These are phyloP conservation scores for Gonium pectorale DNA, from an alignment of 139 green algal genomes.

Conservation along the genomic window DNA sequence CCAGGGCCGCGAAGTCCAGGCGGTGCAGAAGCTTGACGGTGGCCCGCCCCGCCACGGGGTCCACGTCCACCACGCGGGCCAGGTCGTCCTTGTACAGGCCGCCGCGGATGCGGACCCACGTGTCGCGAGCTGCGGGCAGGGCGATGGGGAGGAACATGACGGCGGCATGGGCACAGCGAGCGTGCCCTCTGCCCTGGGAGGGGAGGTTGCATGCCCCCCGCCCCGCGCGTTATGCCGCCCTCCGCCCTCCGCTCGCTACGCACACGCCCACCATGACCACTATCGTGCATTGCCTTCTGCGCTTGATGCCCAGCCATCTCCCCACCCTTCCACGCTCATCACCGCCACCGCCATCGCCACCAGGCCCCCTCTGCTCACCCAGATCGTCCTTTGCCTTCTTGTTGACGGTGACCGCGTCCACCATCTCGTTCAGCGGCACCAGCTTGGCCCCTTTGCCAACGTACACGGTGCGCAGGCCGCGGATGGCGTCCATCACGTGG, in stretches of 20 bases:
- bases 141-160: no score
- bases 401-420: conserved; percentile 88
- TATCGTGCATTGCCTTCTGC: no score
- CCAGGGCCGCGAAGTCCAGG: conserved; percentile 82
- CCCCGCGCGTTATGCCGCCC: no score
- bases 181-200: no score
- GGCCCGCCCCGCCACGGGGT: conserved; percentile 64
- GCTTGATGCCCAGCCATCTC: no score
- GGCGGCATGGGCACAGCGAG: no score
- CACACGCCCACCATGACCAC: no score
- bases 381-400: conserved; percentile 58
- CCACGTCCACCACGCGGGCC: conserved; percentile 89
- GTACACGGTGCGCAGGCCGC: conserved; percentile 87
- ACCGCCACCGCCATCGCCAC: no score
- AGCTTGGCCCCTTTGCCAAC: conserved; percentile 74
- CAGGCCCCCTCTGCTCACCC: conserved; percentile 49
- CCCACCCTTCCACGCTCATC: no score
- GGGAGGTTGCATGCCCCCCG: no score
- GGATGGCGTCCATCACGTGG: conserved; percentile 89
- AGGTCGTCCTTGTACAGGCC: conserved; percentile 96
- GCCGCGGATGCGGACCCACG: conserved; percentile 86
- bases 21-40: conserved; percentile 84
- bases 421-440: conserved; percentile 95
- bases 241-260: no score
- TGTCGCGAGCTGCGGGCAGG: conserved; percentile 59